Percentiles rank a stretch among this genome's conserved stretches.
phyloP scores from a whole-genome alignment of 352 stramenopile species.

The Phytophthora fragariaefolia region DNA sequence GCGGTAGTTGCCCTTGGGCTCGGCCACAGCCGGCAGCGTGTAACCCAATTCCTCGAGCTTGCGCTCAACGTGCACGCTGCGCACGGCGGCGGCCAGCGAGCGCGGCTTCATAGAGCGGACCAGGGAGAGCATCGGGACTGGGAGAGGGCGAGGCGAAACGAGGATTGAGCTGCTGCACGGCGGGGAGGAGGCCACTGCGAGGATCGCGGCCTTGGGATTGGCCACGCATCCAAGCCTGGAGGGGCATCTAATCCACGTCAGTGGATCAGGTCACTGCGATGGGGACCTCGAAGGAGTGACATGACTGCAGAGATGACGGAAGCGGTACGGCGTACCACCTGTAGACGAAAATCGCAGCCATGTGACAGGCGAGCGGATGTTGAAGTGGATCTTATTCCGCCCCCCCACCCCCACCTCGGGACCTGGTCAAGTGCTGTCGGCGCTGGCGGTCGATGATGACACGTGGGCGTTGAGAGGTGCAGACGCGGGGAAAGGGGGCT shows the following conservation, averaged over 20 bases:
- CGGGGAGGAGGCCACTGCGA: background rate
- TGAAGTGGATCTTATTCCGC: conserved; percentile 1
- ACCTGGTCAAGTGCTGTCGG: conserved; percentile 6
- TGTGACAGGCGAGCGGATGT: conserved; percentile 7
- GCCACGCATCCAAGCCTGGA: conserved; percentile 25
- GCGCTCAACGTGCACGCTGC: conserved; percentile 83
- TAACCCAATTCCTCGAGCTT: conserved; percentile 89
- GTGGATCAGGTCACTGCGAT: background rate
- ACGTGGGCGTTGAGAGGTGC: too few relatives aligned
- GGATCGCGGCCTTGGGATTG: conserved; percentile 13
- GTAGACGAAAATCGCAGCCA: conserved; percentile 13
- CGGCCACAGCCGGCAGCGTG: conserved; percentile 76
- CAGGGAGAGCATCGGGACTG: conserved; percentile 36
- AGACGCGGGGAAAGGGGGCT: conserved; percentile 25
- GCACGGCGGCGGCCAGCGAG: conserved; percentile 37
- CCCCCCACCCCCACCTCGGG: background rate
- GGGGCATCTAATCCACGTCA: conserved; percentile 16
- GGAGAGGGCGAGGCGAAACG: conserved; percentile 6
- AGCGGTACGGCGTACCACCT: background rate
- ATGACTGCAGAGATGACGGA: background rate
- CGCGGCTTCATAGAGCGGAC: conserved; percentile 38
- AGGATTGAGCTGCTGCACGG: conserved; percentile 24
- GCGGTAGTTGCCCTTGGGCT: conserved; percentile 93
- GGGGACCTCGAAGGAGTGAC: background rate
- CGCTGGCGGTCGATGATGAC: background rate